A percentile compares a stretch with the other conserved stretches of the same genome.
These are phyloP conservation scores for Cucurbita moschata DNA, from an alignment of 306 rosid genomes.

Conservation along the genomic window DNA sequence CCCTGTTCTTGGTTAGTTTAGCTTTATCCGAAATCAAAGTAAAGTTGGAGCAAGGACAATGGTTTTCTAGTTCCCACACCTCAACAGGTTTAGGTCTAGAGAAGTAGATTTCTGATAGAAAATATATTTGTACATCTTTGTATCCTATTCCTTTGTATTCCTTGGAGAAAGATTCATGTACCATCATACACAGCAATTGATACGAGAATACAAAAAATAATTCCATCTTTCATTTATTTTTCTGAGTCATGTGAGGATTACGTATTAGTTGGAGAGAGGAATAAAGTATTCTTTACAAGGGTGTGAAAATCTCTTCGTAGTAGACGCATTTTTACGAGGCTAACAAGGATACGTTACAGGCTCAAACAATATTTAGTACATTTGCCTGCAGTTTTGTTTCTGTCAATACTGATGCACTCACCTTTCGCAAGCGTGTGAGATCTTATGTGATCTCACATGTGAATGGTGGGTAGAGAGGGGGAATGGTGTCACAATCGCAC, in stretches of 20 bases:
- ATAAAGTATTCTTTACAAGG: no score
- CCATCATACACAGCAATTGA: not conserved
- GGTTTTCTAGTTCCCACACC: conserved; percentile 20
- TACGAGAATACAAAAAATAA: not conserved
- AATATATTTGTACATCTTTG: not conserved
- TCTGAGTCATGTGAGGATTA: no score
- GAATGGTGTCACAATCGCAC: no score
- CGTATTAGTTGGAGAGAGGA: no score
- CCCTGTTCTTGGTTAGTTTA: conserved; percentile 40
- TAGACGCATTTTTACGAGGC: no score
- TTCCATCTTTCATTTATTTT: no score
- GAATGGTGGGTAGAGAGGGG: not conserved
- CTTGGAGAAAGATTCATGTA: not conserved
- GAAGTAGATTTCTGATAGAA: not conserved
- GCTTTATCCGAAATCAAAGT: conserved; percentile 51
- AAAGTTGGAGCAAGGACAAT: conserved; percentile 31
- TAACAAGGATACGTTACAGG: no score
- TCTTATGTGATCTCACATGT: not conserved
- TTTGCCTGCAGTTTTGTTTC: not conserved
- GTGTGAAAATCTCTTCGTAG: no score
- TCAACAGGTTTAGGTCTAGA: conserved; percentile 8
- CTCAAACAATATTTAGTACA: not conserved
- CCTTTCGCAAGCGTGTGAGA: not conserved
- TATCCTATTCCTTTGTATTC: not conserved
- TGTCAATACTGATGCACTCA: not conserved